Evolutionary conservation across 2,329 filamentous ascomycete genomes (phyloP), one percentile per base, ranked within the genome.

Genomic region (Fusarium subtropicale): DNA sequence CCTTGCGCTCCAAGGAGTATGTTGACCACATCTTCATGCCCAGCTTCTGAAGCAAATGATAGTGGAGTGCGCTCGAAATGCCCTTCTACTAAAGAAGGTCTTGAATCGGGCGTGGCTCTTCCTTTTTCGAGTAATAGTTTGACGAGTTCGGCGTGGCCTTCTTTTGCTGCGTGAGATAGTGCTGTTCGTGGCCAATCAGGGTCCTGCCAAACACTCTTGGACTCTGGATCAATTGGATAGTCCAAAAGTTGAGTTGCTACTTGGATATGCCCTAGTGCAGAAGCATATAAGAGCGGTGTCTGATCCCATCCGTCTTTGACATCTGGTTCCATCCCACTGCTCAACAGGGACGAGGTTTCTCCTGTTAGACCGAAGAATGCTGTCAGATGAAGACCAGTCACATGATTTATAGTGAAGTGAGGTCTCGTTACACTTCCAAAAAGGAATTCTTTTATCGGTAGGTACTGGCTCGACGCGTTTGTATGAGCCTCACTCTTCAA

Each of bases 1-100:
- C 34, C 34, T 36, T 18, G 16, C 16, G 4, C 8, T 3, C 9
- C 34, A 5, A 36, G 16, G 3, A 36, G 16, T n/a, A 36, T 11
- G 4, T 11, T 5, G 34, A n/a, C 16, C 4, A 36, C 34, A 36
- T 10, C 4, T 1, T 5, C 16, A 36, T 36, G 18, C 5, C 34
- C 34, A 11, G 16, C 34, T n/a, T 5, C 9, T 2, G 34, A 36
- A n/a, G 34, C 34, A 4, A 36, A 36, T 3, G 16, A 36, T 4
- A 36, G 8, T 10, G 16, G 34, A 36, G 16, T 36, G 5, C 9
- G 34, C 18, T 36, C 34, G 8, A 36, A 5, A 9, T 10, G 2
- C 1, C 33, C 8, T 4, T n/a, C 5, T n/a, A 18, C 8, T 8
- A 11, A 36, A 4, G 16, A 11, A 1, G 16, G 4, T 4, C 10